Conservation (phyloP, 805 yeast species). For the Kockiozyma suomiensis region DNA sequence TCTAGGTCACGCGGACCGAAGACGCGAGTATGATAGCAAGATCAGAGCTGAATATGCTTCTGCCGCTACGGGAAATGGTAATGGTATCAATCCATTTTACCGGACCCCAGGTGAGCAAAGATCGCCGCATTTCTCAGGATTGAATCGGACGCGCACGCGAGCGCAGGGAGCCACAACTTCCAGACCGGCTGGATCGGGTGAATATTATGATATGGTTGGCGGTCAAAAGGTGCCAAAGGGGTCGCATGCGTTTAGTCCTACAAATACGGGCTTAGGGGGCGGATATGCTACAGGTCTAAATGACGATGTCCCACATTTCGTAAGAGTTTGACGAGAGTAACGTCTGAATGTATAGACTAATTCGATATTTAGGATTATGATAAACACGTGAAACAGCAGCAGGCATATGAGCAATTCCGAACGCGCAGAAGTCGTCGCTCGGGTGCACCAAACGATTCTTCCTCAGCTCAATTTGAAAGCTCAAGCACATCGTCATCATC, state of each 20-base stretch:
- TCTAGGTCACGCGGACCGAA: slow-evolving; percentile 51
- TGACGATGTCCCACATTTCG: slow-evolving; percentile 33
- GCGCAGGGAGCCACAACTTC: slow-evolving; percentile 1
- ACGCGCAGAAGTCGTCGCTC: slow-evolving; percentile 2
- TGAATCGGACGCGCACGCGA: slow-evolving; percentile 28
- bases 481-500: neutral
- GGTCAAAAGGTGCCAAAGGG: slow-evolving; percentile 20
- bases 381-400: slow-evolving; percentile 26
- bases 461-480: neutral
- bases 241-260: slow-evolving; percentile 16
- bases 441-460: neutral
- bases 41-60: neutral
- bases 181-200: slow-evolving; percentile 1
- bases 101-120: slow-evolving; percentile 25
- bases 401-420: slow-evolving; percentile 23
- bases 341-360: neutral
- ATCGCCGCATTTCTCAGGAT: slow-evolving; percentile 19
- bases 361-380: slow-evolving; percentile 20
- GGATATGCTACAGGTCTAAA: slow-evolving; percentile 33
- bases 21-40: slow-evolving; percentile 52
- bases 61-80: neutral
- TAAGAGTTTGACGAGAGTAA: neutral
- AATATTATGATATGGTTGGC: slow-evolving; percentile 1
- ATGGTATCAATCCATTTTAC: slow-evolving; percentile 15
- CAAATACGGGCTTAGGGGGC: slow-evolving; percentile 26